Conservation (phyloP, 23 red algal genomes). For the Gracilaria vermiculophylla region DNA sequence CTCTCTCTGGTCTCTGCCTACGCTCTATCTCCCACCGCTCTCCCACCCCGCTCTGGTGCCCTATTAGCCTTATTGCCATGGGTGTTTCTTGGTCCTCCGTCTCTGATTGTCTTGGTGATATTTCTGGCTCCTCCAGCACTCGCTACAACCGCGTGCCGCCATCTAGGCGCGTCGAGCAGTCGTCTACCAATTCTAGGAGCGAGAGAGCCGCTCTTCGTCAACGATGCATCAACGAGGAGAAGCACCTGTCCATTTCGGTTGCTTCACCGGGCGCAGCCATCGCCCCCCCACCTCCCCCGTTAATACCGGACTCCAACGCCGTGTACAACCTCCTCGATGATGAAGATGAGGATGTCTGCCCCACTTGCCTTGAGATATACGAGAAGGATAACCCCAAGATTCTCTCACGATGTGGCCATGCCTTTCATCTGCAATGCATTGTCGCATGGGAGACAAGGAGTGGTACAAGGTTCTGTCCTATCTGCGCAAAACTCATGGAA, state of each 20-base stretch:
- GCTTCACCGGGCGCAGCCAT: constrained; percentile 51
- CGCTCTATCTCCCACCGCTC: too few species aligned
- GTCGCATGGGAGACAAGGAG: constrained; percentile 86
- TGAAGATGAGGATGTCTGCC: constrained; percentile 87
- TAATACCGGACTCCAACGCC: constrained; percentile 77
- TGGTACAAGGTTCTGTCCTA: constrained; percentile 55
- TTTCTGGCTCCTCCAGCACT: constrained; percentile 13
- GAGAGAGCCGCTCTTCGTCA: constrained; percentile 26
- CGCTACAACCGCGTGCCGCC: constrained; percentile 55
- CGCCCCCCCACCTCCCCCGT: constrained; percentile 77
- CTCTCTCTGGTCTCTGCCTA: background rate
- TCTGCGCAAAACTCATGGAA: constrained; percentile 62
- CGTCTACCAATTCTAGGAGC: background rate
- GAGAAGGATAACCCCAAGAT: constrained; percentile 80
- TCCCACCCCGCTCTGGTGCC: too few species aligned
- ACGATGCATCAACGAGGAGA: constrained; percentile 9
- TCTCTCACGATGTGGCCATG: constrained; percentile 61
- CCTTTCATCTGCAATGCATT: constrained; percentile 86
- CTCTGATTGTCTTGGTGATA: constrained; percentile 47
- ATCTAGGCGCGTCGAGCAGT: constrained; percentile 33
- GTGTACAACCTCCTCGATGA: constrained; percentile 84
- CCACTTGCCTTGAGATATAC: constrained; percentile 83
- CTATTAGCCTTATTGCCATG: background rate
- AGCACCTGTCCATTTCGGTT: constrained; percentile 18
- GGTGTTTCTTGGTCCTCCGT: constrained; percentile 63